Percentiles rank a stretch among this genome's conserved stretches.
phyloP scores from a whole-genome alignment of 129 eudicot species.

The Pseudognaphalium luteoalbum region DNA sequence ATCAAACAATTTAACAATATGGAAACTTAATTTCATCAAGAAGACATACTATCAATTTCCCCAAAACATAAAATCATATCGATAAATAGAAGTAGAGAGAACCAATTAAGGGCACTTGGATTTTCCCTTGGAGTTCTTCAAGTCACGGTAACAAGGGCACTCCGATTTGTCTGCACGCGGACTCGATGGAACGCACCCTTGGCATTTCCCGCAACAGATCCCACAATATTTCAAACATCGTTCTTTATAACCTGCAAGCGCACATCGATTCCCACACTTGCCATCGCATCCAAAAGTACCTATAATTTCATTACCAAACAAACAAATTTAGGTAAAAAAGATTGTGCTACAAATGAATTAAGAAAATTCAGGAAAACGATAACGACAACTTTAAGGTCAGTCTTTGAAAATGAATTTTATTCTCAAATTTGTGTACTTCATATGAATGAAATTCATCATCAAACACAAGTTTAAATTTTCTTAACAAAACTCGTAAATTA shows the following conservation, averaged over 20 bases:
- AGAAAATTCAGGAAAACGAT: background rate
- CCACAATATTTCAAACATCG: conserved; percentile 57
- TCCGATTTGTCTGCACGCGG: conserved; percentile 62
- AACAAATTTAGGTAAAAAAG: background rate
- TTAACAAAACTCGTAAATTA: background rate
- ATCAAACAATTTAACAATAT: conserved; percentile 2
- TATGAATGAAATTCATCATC: no score
- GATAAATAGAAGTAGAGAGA: background rate
- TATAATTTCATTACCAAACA: background rate
- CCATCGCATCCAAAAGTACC: conserved; percentile 36
- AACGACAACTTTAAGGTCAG: background rate
- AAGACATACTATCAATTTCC: no score
- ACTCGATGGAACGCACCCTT: conserved; percentile 65
- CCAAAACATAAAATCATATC: no score
- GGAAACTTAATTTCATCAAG: background rate
- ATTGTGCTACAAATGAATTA: background rate
- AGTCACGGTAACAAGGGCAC: conserved; percentile 68
- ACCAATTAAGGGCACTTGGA: conserved; percentile 57
- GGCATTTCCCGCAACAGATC: conserved; percentile 53
- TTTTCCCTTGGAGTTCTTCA: conserved; percentile 62
- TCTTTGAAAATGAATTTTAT: no score
- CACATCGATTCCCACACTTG: conserved; percentile 41
- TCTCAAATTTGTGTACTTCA: no score
- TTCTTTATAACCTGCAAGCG: conserved; percentile 35
- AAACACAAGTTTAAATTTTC: no score